Base-by-base conservation (phyloP, 2,329 filamentous ascomycete species). In the Colletotrichum shisoi region DNA sequence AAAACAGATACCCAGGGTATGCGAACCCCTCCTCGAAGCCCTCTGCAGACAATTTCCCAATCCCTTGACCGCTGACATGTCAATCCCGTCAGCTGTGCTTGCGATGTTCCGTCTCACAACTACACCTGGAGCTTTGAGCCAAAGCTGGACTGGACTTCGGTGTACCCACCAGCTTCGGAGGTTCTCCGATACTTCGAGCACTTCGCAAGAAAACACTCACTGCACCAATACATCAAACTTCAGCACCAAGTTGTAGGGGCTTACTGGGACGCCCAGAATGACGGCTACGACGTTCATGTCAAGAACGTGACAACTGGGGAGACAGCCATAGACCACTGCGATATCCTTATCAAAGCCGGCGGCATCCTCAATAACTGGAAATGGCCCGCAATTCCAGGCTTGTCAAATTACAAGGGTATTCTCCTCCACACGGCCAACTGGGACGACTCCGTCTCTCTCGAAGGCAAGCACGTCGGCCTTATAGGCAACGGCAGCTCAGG, bases 121-220 rank as follows among this genome's bases (percentile, higher is more conserved):
- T 85, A 85, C 74, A 82, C 79, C 0, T 84, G 77, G 75, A 80
- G 78, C 8, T 85, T 83, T 59, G 81, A 83, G 70, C 81, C 80
- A 2, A 89, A 89, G 72, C 82, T 81, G 9, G 79, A 82, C 51
- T 90, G 87, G 87, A 81, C 82, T n/a, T 76, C 76, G 3, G 76
- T 80, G 0, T 84, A 83, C 67, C 75, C 81, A 1, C 73, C 76
- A 58, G 77, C 78, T 1, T 73, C 73, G 45, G 80, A 83, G 70
- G 82, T 83, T 34, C 77, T 75, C 37, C 67, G 73, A 2, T 83
- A 89, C 67, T 79, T 89, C 31, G 75, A 79, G 53, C 71, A 72
- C 9, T 76, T 84, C 63, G 77, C 77, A 3, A 70, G 69, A 19
- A 82, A 80, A 63, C 79, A 81, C 69, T 71, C 71, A 3, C 72